A percentile compares a stretch with the other conserved stretches of the same genome.
Conservation (phyloP, 108 stramenopile genomes). For the Mediolabrus comicus region DNA sequence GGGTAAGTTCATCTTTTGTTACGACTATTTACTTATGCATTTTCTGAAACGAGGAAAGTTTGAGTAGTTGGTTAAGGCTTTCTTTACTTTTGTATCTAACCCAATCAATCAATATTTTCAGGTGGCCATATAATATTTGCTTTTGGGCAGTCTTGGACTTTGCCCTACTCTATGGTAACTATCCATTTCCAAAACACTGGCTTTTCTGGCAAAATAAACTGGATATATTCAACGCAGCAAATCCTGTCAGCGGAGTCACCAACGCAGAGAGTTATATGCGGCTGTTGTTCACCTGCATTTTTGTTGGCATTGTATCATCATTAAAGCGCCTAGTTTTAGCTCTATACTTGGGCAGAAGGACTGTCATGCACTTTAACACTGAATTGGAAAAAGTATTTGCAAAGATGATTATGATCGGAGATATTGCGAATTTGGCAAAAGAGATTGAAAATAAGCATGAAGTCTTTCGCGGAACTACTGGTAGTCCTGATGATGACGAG, state of each 20-base stretch:
- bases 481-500: constrained; percentile 7
- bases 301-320: constrained; percentile 48
- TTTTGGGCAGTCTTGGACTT: constrained; percentile 47
- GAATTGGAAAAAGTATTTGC: constrained; percentile 58
- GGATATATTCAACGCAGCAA: constrained; percentile 37
- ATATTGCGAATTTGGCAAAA: constrained; percentile 51
- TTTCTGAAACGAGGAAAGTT: not conserved
- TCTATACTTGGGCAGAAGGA: constrained; percentile 57
- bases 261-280: constrained; percentile 12
- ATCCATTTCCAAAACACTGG: constrained; percentile 39
- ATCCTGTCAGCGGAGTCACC: constrained; percentile 30
- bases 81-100: not conserved
- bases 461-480: not conserved
- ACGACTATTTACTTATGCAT: not conserved
- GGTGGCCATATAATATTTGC: constrained; percentile 32
- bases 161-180: constrained; percentile 26
- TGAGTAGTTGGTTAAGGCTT: not conserved
- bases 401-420: constrained; percentile 64
- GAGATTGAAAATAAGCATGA: constrained; percentile 32
- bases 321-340: constrained; percentile 63
- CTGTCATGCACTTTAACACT: constrained; percentile 50
- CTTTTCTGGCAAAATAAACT: constrained; percentile 42
- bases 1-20: constrained; percentile 7
- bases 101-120: not conserved
- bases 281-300: constrained; percentile 18